These are phyloP conservation scores for Petrea volubilis DNA, from an alignment of 257 asterid genomes.

Conservation along the genomic window DNA sequence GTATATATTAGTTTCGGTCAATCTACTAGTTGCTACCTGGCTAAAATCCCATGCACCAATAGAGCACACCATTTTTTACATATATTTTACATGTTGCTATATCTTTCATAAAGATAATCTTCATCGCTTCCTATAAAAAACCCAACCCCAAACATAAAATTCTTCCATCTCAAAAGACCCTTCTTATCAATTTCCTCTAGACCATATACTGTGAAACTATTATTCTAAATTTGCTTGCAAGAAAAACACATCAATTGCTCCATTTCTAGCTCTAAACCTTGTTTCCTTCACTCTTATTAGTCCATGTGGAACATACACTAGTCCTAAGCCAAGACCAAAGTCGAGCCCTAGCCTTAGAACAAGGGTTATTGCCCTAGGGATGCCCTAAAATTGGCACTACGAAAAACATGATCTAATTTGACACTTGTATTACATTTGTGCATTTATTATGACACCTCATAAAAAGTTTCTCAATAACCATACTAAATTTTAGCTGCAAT, in stretches of 20 bases:
- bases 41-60: too few species aligned
- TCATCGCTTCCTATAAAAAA: slow-evolving; percentile 35
- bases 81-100: not conserved
- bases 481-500: too few species aligned
- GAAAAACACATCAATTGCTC: slow-evolving; percentile 36
- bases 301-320: slow-evolving; percentile 50
- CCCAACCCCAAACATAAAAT: slow-evolving; percentile 6
- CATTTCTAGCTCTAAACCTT: slow-evolving; percentile 50
- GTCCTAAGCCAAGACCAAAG: slow-evolving; percentile 29
- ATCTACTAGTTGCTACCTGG: too few species aligned
- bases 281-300: slow-evolving; percentile 45
- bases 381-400: slow-evolving; percentile 50
- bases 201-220: not conserved
- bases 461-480: too few species aligned
- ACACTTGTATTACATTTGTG: too few species aligned
- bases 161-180: slow-evolving; percentile 23
- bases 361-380: slow-evolving; percentile 54
- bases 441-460: too few species aligned
- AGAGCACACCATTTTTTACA: not conserved
- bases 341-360: slow-evolving; percentile 36
- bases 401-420: too few species aligned
- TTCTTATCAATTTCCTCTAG: not conserved
- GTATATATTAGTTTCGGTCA: too few species aligned
- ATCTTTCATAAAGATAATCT: too few species aligned
- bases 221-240: slow-evolving; percentile 44